A percentile compares a stretch with the other conserved stretches of the same genome.
Evolutionary conservation across 306 rosid species (phyloP).

Genomic region (Trifolium pratense): DNA sequence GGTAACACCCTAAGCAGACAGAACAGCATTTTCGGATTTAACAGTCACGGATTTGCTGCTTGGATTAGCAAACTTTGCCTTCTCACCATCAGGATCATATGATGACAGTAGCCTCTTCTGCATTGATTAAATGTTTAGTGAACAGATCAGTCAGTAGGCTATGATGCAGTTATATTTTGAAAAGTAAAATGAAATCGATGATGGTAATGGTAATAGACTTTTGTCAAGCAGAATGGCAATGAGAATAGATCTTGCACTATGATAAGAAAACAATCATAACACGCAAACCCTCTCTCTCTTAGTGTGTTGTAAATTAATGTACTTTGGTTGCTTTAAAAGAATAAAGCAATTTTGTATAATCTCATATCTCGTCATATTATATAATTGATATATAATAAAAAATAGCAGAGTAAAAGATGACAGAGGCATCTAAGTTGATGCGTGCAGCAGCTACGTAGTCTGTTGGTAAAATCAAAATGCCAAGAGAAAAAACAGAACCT

Average conservation of each 20-base stretch:
- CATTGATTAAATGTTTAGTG: constrained; percentile 10
- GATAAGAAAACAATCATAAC: neutral
- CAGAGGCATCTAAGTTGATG: constrained; percentile 15
- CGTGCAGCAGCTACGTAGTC: neutral
- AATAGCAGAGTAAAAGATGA: constrained; percentile 24
- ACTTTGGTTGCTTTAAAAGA: constrained; percentile 17
- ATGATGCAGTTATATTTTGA: neutral
- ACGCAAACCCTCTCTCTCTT: neutral
- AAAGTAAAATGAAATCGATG: constrained; percentile 18
- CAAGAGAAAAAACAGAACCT: neutral
- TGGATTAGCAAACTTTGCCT: constrained; percentile 45
- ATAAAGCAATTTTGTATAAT: constrained; percentile 11
- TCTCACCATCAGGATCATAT: constrained; percentile 50
- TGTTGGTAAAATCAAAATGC: neutral
- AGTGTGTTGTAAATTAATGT: no score
- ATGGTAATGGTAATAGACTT: neutral
- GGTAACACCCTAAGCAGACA: constrained; percentile 55
- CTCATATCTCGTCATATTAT: neutral
- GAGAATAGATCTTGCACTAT: neutral
- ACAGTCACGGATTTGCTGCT: constrained; percentile 39
- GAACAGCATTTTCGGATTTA: constrained; percentile 60
- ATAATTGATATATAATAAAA: neutral
- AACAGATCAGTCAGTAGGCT: neutral
- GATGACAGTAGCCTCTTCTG: constrained; percentile 75
- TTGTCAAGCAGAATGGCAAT: neutral